These are phyloP conservation scores for Arachis monticola DNA, from an alignment of 331 rosid species.

Conservation along the genomic window DNA sequence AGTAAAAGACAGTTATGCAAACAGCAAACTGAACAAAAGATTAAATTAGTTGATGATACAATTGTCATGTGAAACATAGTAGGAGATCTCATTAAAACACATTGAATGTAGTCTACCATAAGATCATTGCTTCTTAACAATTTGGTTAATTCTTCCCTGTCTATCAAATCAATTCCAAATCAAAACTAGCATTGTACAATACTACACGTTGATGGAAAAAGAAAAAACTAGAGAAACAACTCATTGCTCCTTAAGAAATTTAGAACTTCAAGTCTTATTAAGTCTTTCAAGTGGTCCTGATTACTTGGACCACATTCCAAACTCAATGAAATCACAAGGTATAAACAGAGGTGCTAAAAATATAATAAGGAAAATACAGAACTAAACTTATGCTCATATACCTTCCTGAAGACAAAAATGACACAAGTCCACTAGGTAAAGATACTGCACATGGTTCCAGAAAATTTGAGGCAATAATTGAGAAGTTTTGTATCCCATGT, in stretches of 20 bases:
- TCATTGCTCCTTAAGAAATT: constrained; percentile 25
- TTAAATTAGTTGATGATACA: constrained; percentile 11
- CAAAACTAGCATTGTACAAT: constrained; percentile 2
- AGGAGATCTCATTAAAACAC: constrained; percentile 20
- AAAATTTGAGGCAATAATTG: constrained; percentile 62
- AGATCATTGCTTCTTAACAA: constrained; percentile 25
- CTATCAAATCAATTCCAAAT: constrained; percentile 22
- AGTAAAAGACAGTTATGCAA: constrained; percentile 28
- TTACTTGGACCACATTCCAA: constrained; percentile 28
- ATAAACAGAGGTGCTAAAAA: constrained; percentile 32
- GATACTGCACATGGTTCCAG: constrained; percentile 50
- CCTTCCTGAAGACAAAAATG: constrained; percentile 86
- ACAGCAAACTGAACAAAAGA: constrained; percentile 5
- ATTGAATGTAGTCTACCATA: constrained; percentile 25
- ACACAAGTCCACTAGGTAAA: constrained; percentile 66
- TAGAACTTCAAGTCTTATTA: constrained; percentile 16
- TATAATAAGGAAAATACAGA: constrained; percentile 21
- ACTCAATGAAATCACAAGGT: constrained; percentile 26
- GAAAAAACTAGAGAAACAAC: constrained; percentile 29
- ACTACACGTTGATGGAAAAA: constrained; percentile 25
- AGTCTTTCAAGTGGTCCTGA: constrained; percentile 23
- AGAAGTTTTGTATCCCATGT: constrained; percentile 72
- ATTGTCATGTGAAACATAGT: constrained; percentile 10
- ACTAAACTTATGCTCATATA: constrained; percentile 35
- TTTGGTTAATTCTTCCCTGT: constrained; percentile 31